These are phyloP conservation scores for Boletus vinaceobasis DNA, from an alignment of 768 basidiomycete species.

Conservation along the genomic window DNA sequence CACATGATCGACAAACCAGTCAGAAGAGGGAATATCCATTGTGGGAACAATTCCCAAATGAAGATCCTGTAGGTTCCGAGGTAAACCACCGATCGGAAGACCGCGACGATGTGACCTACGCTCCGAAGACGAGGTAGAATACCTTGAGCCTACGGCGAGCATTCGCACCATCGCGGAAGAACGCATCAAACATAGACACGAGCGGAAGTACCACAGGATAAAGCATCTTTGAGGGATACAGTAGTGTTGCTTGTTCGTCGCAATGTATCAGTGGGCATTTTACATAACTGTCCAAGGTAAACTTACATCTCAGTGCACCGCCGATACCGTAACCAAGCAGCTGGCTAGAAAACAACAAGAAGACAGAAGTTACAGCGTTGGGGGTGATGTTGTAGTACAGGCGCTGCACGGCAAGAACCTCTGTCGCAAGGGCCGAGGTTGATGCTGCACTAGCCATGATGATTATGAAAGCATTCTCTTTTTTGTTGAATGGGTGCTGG, in stretches of 20 bases:
- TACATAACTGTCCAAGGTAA: neutral
- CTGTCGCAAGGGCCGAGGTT: conserved; percentile 50
- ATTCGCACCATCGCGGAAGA: conserved; percentile 41
- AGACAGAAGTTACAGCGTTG: conserved; percentile 42
- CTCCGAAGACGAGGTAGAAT: conserved; percentile 23
- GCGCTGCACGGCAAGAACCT: conserved; percentile 52
- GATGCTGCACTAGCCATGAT: conserved; percentile 57
- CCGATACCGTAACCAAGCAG: conserved; percentile 53
- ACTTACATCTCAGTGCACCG: conserved; percentile 47
- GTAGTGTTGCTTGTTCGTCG: conserved; percentile 17
- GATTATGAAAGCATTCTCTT: conserved; percentile 56
- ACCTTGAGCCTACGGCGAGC: conserved; percentile 40
- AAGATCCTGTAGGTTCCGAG: conserved; percentile 30
- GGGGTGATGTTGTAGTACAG: conserved; percentile 53
- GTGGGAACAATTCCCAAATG: conserved; percentile 26
- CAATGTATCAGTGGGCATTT: neutral
- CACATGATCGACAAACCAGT: conserved; percentile 64
- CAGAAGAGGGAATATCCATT: conserved; percentile 52
- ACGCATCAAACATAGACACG: conserved; percentile 27
- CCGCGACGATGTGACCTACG: conserved; percentile 29
- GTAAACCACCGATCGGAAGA: neutral
- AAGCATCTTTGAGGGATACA: conserved; percentile 48
- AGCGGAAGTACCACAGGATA: conserved; percentile 32
- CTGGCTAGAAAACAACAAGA: conserved; percentile 37
- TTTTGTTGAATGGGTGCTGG: conserved; percentile 59